Conservation (phyloP, 495 filamentous ascomycete species). For the Aspergillus conjunctus region DNA sequence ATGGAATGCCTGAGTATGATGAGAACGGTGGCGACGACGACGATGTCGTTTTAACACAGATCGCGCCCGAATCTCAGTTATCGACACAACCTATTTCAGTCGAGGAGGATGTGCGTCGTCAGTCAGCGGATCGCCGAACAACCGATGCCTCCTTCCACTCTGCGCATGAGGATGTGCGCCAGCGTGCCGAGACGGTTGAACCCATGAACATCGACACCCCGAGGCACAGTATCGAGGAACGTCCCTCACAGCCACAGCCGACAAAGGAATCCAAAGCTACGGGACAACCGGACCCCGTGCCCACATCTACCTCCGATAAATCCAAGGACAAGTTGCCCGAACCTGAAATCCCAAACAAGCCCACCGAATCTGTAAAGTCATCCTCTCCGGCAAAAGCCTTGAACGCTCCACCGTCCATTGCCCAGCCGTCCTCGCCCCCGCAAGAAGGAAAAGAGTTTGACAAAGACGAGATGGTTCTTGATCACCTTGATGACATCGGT, state of each 20-base stretch:
- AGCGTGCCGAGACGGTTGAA: conserved; percentile 44
- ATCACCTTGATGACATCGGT: conserved; percentile 57
- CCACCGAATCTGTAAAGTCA: conserved; percentile 8
- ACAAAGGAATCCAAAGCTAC: conserved; percentile 16
- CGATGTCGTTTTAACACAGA: conserved; percentile 39
- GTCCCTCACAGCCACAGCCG: conserved; percentile 24
- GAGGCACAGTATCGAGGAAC: conserved; percentile 21
- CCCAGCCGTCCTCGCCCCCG: conserved; percentile 20
- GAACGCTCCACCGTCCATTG: background rate
- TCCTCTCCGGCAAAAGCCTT: conserved; percentile 29
- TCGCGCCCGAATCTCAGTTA: conserved; percentile 37
- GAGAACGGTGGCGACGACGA: conserved; percentile 35
- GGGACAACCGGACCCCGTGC: conserved; percentile 22
- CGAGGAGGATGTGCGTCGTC: conserved; percentile 29
- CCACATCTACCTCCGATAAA: conserved; percentile 29
- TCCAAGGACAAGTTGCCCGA: background rate
- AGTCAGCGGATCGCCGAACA: conserved; percentile 50
- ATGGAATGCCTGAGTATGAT: conserved; percentile 61
- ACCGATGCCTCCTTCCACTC: conserved; percentile 68
- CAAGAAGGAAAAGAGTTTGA: conserved; percentile 30
- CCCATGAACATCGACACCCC: conserved; percentile 34
- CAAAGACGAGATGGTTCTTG: conserved; percentile 54
- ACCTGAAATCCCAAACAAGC: conserved; percentile 11
- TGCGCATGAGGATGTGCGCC: conserved; percentile 60
- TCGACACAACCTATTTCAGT: conserved; percentile 45